These are phyloP conservation scores for Pyrenophora graminea DNA, from an alignment of 2,329 filamentous ascomycete species.

Conservation along the genomic window DNA sequence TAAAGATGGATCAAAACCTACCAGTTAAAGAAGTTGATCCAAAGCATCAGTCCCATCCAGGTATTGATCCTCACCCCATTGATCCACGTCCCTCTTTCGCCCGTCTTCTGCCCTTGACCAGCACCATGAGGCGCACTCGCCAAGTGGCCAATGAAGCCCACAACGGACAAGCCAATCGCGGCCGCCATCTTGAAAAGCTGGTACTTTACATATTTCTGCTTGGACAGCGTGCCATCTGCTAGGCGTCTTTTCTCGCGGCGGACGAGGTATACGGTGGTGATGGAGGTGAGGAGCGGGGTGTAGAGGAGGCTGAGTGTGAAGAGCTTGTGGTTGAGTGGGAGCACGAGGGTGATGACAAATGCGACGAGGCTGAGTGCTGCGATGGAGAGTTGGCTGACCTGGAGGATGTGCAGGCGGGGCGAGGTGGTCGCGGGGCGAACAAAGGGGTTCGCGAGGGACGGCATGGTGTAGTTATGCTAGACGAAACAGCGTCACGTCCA, in stretches of 20 bases:
- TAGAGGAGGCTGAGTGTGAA: conserved; percentile 34
- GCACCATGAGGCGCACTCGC: conserved; percentile 6
- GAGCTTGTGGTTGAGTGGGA: conserved; percentile 24
- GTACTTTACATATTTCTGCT: conserved; percentile 29
- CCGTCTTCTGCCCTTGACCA: conserved; percentile 7
- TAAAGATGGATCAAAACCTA: conserved; percentile 7
- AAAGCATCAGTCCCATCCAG: conserved; percentile 26
- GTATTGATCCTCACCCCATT: conserved; percentile 26
- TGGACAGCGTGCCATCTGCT: conserved; percentile 19
- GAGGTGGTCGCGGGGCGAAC: conserved; percentile 13
- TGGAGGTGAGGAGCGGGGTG: conserved; percentile 24
- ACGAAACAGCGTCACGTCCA: too few relatives aligned
- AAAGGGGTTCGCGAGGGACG: conserved; percentile 12
- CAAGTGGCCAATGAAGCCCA: conserved; percentile 22
- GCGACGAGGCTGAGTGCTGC: conserved; percentile 18
- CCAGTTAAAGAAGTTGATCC: conserved; percentile 33
- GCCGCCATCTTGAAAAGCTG: conserved; percentile 28
- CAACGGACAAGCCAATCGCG: conserved; percentile 23
- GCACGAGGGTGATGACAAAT: conserved; percentile 22
- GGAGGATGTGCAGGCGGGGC: conserved; percentile 25
- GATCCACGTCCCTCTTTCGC: conserved; percentile 20
- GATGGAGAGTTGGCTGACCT: conserved; percentile 23
- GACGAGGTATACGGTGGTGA: conserved; percentile 25
- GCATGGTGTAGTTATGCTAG: background rate
- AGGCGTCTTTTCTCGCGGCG: conserved; percentile 26